These are phyloP conservation scores for Pharus latifolius DNA, from an alignment of 176 grass and related monocot species.

Conservation along the genomic window DNA sequence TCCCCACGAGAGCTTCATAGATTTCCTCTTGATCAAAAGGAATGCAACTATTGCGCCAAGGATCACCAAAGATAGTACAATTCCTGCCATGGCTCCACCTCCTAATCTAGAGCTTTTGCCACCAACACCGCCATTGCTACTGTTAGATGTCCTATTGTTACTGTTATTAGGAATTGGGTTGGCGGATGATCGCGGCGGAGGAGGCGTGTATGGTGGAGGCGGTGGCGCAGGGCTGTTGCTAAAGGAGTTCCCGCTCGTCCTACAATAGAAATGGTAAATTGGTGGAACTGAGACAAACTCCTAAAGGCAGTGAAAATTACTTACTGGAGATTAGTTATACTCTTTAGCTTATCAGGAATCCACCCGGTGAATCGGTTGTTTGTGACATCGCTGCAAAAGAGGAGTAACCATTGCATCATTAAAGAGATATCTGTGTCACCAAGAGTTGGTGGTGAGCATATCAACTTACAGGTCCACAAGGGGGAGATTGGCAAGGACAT, in stretches of 20 bases:
- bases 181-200: constrained; percentile 11
- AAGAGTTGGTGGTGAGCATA: neutral
- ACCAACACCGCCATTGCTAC: neutral
- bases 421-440: neutral
- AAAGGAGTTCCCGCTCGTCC: constrained; percentile 63
- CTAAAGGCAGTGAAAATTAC: constrained; percentile 2
- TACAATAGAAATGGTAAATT: constrained; percentile 24
- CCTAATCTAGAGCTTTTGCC: constrained; percentile 33
- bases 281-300: neutral
- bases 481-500: constrained; percentile 60
- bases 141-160: constrained; percentile 22
- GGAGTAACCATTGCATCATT: neutral
- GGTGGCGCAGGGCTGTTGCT: constrained; percentile 41
- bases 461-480: constrained; percentile 70
- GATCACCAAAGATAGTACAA: constrained; percentile 51
- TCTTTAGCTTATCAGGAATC: constrained; percentile 60
- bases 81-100: constrained; percentile 52
- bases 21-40: constrained; percentile 54
- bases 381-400: constrained; percentile 53
- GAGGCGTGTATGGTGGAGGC: constrained; percentile 34
- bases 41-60: constrained; percentile 44
- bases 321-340: constrained; percentile 70
- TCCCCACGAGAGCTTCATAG: constrained; percentile 14
- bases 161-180: constrained; percentile 3
- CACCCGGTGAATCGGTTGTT: constrained; percentile 76